A percentile compares a stretch with the other conserved stretches of the same genome.
Conservation (phyloP, 768 basidiomycete genomes). For the Sutorius australiensis region DNA sequence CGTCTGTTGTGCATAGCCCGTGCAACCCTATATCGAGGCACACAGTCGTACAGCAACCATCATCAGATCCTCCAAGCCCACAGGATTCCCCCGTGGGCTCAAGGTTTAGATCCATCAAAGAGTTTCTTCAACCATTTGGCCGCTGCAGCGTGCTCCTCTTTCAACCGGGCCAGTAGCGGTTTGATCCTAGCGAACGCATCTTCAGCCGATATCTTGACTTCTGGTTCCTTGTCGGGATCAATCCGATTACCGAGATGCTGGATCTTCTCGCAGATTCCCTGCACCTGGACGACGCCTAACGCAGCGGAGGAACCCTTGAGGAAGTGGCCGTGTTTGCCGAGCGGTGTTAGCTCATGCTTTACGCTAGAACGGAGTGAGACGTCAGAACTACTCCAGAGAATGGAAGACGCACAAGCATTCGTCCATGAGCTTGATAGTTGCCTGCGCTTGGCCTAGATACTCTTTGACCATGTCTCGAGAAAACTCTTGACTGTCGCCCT, state of each 20-base stretch:
- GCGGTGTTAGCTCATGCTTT: slow-evolving; percentile 54
- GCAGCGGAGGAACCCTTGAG: slow-evolving; percentile 97
- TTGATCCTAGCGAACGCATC: slow-evolving; percentile 60
- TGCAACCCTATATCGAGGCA: slow-evolving; percentile 5
- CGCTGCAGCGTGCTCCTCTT: slow-evolving; percentile 66
- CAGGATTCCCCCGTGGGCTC: background rate
- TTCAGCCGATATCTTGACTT: slow-evolving; percentile 38
- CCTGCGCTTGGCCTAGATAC: slow-evolving; percentile 76
- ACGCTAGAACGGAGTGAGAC: slow-evolving; percentile 37
- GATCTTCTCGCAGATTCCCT: slow-evolving; percentile 83
- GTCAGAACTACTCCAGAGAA: slow-evolving; percentile 9
- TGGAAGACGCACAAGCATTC: slow-evolving; percentile 61
- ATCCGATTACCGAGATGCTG: slow-evolving; percentile 72
- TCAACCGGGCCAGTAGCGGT: slow-evolving; percentile 53
- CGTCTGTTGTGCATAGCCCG: slow-evolving; percentile 9
- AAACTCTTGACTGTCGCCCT: slow-evolving; percentile 75
- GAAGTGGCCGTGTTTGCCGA: slow-evolving; percentile 85
- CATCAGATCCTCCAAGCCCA: slow-evolving; percentile 1
- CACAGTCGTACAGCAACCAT: slow-evolving; percentile 12
- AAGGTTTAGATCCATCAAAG: slow-evolving; percentile 2
- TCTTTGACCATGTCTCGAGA: slow-evolving; percentile 71
- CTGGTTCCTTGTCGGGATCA: slow-evolving; percentile 52
- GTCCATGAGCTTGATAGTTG: slow-evolving; percentile 79
- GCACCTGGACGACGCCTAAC: slow-evolving; percentile 78
- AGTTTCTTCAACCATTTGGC: slow-evolving; percentile 59